Percentiles rank a stretch among this genome's conserved stretches.
These are phyloP conservation scores for Paspalum vaginatum DNA, from an alignment of 176 grass and related monocot species.

Conservation along the genomic window DNA sequence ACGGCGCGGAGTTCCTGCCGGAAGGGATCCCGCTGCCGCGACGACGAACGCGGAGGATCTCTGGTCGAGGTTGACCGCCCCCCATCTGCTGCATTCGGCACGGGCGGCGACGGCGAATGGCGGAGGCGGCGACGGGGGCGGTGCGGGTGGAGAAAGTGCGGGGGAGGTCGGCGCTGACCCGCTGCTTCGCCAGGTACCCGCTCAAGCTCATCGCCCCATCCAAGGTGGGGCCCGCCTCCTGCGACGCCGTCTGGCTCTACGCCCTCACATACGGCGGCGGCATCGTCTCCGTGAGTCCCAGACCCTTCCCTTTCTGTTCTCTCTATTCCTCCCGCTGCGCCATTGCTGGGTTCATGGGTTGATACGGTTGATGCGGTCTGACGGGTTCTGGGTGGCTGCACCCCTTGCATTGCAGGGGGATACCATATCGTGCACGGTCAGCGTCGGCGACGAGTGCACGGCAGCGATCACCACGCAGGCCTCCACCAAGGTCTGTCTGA, in stretches of 20 bases:
- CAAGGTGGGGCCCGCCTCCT: conserved; percentile 58
- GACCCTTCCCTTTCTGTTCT: neutral
- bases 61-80: no score
- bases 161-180: conserved; percentile 66
- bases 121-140: conserved; percentile 51
- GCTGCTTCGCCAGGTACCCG: conserved; percentile 87
- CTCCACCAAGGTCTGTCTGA: conserved; percentile 77
- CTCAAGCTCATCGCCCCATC: conserved; percentile 90
- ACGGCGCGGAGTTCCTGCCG: no score
- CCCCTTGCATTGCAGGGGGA: conserved; percentile 67
- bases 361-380: neutral
- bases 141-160: conserved; percentile 78
- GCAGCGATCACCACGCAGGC: conserved; percentile 82
- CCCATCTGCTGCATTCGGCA: no score
- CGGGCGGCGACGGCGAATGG: neutral
- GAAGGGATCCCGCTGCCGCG: no score
- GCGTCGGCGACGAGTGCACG: conserved; percentile 69
- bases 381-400: neutral
- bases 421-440: conserved; percentile 61
- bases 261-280: conserved; percentile 87
- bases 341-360: no score
- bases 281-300: conserved; percentile 80
- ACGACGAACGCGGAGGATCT: no score
- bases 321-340: neutral
- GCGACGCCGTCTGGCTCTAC: conserved; percentile 79